Conservation (phyloP, 805 yeast species). For the Kluyveromyces aestuarii region DNA sequence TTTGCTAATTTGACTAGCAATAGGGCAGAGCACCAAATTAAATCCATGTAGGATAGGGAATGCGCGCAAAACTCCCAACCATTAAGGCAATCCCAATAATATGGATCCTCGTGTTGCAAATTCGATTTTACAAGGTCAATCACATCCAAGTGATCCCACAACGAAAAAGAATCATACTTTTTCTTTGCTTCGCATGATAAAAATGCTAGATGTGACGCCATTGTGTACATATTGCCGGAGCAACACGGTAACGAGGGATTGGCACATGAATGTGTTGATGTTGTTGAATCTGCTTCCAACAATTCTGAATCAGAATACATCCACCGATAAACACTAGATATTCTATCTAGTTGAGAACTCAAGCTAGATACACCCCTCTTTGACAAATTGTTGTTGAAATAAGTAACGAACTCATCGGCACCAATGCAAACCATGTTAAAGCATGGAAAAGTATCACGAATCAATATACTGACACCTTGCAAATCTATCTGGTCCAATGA, state of each 20-base stretch:
- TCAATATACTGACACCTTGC: background rate
- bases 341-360: constrained; percentile 7
- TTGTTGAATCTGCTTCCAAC: background rate
- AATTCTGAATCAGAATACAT: constrained; percentile 13
- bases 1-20: constrained; percentile 15
- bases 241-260: constrained; percentile 3
- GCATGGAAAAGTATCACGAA: constrained; percentile 11
- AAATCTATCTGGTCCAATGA: background rate
- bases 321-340: constrained; percentile 24
- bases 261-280: constrained; percentile 1
- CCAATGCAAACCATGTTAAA: constrained; percentile 15
- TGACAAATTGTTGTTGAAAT: background rate
- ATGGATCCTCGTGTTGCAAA: constrained; percentile 6
- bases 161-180: background rate
- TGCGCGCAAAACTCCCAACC: constrained; percentile 27
- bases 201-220: constrained; percentile 16
- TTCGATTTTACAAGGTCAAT: background rate
- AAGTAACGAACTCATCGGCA: background rate
- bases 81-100: constrained; percentile 13
- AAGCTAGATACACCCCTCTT: background rate
- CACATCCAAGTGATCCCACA: constrained; percentile 1
- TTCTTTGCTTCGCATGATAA: background rate
- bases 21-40: constrained; percentile 21
- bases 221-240: constrained; percentile 19
- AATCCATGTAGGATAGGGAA: constrained; percentile 16